phyloP scores from a whole-genome alignment of 306 rosid genomes.

The Glycyrrhiza uralensis region DNA sequence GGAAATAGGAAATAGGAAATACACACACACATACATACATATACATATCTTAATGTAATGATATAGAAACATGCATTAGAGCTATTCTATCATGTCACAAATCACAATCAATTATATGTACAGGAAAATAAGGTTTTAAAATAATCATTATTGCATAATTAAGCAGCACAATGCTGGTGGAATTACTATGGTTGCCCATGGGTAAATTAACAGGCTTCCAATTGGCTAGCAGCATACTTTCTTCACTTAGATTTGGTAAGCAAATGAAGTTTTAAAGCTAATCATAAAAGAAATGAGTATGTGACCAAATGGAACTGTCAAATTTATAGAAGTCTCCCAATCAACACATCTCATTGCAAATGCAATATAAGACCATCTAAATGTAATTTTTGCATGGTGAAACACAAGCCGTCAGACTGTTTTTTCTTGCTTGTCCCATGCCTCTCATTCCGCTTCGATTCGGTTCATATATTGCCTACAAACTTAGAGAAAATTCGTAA shows the following conservation, averaged over 20 bases:
- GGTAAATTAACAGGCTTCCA: conserved; percentile 19
- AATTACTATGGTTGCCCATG: conserved; percentile 23
- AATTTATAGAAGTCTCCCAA: conserved; percentile 30
- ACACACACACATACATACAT: too few relatives aligned
- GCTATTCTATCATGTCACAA: conserved; percentile 1
- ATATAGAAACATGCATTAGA: not conserved
- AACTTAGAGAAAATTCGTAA: conserved; percentile 4
- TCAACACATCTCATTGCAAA: conserved; percentile 40
- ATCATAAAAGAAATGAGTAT: conserved; percentile 17
- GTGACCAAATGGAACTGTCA: conserved; percentile 31
- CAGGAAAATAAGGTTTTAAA: conserved; percentile 3
- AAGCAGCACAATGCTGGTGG: conserved; percentile 21
- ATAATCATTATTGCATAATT: not conserved
- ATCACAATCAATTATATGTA: conserved; percentile 24
- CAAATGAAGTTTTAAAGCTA: conserved; percentile 19
- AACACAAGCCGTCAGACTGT: not conserved
- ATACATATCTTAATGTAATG: too few relatives aligned
- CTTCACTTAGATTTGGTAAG: conserved; percentile 11
- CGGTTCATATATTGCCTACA: conserved; percentile 19
- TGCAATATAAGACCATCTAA: conserved; percentile 30
- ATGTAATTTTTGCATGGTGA: conserved; percentile 38
- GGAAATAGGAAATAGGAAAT: too few relatives aligned
- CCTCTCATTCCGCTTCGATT: conserved; percentile 23
- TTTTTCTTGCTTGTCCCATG: conserved; percentile 24
- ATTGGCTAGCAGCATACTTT: conserved; percentile 23